Base-by-base conservation (phyloP, 129 eudicot species). In the Gnaphalium uliginosum region DNA sequence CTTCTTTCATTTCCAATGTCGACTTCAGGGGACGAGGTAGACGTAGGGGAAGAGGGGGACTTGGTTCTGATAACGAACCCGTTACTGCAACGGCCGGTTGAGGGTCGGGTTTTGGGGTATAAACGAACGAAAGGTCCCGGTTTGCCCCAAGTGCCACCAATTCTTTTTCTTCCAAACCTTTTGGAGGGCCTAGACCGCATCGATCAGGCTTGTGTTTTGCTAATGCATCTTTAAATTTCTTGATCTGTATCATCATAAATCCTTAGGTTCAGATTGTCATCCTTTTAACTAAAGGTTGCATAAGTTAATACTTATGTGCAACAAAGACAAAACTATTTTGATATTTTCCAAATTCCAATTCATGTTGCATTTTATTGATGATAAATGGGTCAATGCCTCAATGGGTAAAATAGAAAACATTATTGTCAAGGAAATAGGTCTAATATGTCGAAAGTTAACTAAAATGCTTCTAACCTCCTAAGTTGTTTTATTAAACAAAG, bases 101-200 rank as follows among this genome's bases (percentile, higher is more conserved):
- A 8, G 18, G 79, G 71, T 76, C 83, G 0, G 77, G 76, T 76
- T 86, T 76, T 39, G 89, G 89, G 46, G 82, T 51, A 69, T 80
- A 86, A 21, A 59, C 74, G 69, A 90, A 90, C 5, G 87, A 59
- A 67, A 90, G 93, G 41, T 88, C 88, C 62, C 58, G 83, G 77
- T 87, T 88, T 27, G 96, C 83, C 9, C 89, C 81, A 7, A 88
- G 89, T 1, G 93, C 96, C 17, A 73, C 66, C 7, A 90, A 73
- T 72, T 88, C 94, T 70, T 86, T 90, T 83, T 90, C 94, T 81
- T 90, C 96, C 41, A 90, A 79, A 63, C 96, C 96, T 79, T 88
- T 88, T 5, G 91, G 22, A 5, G 89, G 91, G n/a, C 83, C 89
- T 29, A 90, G 78, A 76, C 91, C 76, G 83, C 94, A 82, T 66